phyloP scores from a whole-genome alignment of 2,329 filamentous ascomycete genomes.

The Saccharata proteae region DNA sequence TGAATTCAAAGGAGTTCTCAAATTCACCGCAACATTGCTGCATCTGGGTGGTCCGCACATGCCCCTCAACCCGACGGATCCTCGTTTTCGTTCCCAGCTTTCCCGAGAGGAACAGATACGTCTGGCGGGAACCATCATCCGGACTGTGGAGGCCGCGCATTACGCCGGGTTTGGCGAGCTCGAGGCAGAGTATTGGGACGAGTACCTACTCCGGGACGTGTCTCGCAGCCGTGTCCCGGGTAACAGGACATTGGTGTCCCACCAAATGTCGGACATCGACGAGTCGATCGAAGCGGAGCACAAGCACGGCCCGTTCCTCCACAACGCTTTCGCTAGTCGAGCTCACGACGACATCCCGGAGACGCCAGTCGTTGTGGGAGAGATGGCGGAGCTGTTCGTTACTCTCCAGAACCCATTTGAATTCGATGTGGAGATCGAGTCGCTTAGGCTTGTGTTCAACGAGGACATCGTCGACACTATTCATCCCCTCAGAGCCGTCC shows the following conservation, averaged over 20 bases:
- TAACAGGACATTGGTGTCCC: slow-evolving; percentile 9
- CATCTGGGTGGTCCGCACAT: slow-evolving; percentile 71
- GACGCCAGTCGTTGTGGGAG: slow-evolving; percentile 60
- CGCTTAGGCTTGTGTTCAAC: slow-evolving; percentile 60
- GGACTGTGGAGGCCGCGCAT: slow-evolving; percentile 66
- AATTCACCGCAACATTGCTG: slow-evolving; percentile 73
- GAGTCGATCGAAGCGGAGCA: slow-evolving; percentile 46
- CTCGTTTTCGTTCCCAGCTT: slow-evolving; percentile 33
- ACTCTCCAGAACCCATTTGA: slow-evolving; percentile 92
- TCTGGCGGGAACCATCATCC: slow-evolving; percentile 72
- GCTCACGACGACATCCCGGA: slow-evolving; percentile 2
- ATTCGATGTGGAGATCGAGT: slow-evolving; percentile 81
- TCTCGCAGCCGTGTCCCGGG: slow-evolving; percentile 6
- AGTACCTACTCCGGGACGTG: slow-evolving; percentile 65
- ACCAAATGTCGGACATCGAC: slow-evolving; percentile 1
- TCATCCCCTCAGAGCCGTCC: too few relatives aligned
- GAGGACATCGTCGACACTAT: slow-evolving; percentile 60
- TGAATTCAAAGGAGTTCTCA: slow-evolving; percentile 80
- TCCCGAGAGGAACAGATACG: slow-evolving; percentile 72
- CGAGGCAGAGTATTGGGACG: slow-evolving; percentile 88
- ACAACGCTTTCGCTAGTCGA: slow-evolving; percentile 75
- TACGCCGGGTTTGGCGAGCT: slow-evolving; percentile 60
- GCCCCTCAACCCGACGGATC: slow-evolving; percentile 42
- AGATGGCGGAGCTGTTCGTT: slow-evolving; percentile 65
- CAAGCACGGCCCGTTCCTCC: slow-evolving; percentile 66